A percentile compares a stretch with the other conserved stretches of the same genome.
Evolutionary conservation across 805 yeast species (phyloP).

Genomic region (Myxozyma neglecta): DNA sequence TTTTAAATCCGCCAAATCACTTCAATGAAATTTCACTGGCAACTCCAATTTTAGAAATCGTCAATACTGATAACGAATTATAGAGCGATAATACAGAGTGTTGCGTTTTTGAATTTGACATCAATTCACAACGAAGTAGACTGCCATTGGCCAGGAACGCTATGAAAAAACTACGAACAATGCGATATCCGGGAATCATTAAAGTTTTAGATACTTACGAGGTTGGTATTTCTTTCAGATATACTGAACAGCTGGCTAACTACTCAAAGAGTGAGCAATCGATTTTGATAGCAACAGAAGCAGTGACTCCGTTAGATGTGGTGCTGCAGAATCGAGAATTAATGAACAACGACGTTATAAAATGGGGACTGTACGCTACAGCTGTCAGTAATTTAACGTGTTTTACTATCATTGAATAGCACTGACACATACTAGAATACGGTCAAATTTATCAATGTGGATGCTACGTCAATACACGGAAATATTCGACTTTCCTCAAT

Average conservation of each 20-base stretch:
- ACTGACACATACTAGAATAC: conserved; percentile 42
- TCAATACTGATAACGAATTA: background rate
- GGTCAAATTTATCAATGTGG: conserved; percentile 57
- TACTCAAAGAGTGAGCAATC: conserved; percentile 46
- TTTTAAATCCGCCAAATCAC: background rate
- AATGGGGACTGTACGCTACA: conserved; percentile 59
- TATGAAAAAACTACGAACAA: conserved; percentile 50
- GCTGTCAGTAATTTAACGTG: conserved; percentile 34
- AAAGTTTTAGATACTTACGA: conserved; percentile 63
- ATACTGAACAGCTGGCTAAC: background rate
- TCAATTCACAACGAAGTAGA: conserved; percentile 41
- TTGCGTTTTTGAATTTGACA: conserved; percentile 65
- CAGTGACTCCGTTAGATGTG: conserved; percentile 53
- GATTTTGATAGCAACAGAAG: conserved; percentile 66
- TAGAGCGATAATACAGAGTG: conserved; percentile 53
- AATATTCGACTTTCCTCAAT: conserved; percentile 58
- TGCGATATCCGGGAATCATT: conserved; percentile 70
- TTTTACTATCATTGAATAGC: too few species aligned
- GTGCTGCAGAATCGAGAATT: conserved; percentile 41
- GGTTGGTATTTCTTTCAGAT: conserved; percentile 11
- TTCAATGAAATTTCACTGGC: background rate
- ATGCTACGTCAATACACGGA: conserved; percentile 61
- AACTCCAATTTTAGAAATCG: background rate
- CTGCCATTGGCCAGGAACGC: conserved; percentile 49
- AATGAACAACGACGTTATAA: conserved; percentile 40